phyloP scores from a whole-genome alignment of 495 filamentous ascomycete genomes.

The Echria macrotheca region DNA sequence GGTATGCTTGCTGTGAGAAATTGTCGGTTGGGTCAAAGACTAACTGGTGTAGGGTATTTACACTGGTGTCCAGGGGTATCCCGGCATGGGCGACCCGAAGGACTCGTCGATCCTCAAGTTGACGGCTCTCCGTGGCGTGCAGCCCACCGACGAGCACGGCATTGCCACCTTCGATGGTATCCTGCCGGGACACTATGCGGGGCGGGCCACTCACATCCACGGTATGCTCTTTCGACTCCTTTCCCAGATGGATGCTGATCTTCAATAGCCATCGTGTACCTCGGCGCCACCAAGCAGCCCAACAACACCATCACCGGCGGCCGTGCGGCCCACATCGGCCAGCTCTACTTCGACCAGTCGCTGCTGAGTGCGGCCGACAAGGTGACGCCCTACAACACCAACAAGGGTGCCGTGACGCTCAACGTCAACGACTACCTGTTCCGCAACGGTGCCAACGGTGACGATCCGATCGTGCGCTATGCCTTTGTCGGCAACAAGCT shows the following conservation, averaged over 20 bases:
- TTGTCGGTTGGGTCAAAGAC: background rate
- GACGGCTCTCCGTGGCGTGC: conserved; percentile 49
- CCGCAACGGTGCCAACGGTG: conserved; percentile 41
- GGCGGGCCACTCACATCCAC: conserved; percentile 43
- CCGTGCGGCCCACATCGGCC: conserved; percentile 50
- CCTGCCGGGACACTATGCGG: conserved; percentile 53
- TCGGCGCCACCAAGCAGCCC: conserved; percentile 35
- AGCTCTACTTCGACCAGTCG: conserved; percentile 57
- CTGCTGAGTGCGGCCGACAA: conserved; percentile 43
- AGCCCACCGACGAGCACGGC: conserved; percentile 43
- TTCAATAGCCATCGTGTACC: conserved; percentile 38
- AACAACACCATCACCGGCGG: conserved; percentile 51
- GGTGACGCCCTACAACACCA: conserved; percentile 49
- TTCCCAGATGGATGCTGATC: background rate
- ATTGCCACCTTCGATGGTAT: conserved; percentile 47
- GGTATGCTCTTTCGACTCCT: conserved; percentile 14
- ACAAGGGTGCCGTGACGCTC: conserved; percentile 42
- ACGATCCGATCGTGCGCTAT: conserved; percentile 56
- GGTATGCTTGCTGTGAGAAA: conserved; percentile 11
- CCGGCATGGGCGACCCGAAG: conserved; percentile 42
- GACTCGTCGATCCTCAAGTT: conserved; percentile 44
- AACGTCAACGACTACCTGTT: conserved; percentile 52
- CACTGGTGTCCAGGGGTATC: conserved; percentile 46
- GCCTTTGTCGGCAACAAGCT: conserved; percentile 47
- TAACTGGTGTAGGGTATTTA: conserved; percentile 45